Conservation (phyloP, 805 yeast species). For the Kazachstania psychrophila region DNA sequence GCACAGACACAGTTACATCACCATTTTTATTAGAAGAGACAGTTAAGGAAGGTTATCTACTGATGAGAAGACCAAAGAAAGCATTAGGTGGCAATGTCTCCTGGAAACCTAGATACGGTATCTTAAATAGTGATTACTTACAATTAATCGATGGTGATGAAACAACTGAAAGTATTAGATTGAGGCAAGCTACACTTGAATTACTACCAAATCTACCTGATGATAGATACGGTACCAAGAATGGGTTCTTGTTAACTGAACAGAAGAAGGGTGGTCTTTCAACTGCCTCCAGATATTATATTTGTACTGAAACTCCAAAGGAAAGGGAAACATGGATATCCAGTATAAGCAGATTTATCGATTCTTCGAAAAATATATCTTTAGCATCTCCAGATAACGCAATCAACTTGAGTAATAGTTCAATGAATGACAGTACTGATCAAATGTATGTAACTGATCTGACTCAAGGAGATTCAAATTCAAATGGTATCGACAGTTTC, state of each 20-base stretch:
- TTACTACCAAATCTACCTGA: conserved; percentile 31
- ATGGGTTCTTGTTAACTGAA: conserved; percentile 33
- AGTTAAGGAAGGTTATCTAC: conserved; percentile 53
- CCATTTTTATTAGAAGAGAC: conserved; percentile 45
- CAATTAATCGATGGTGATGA: conserved; percentile 50
- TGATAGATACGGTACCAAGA: conserved; percentile 30
- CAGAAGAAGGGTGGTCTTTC: conserved; percentile 33
- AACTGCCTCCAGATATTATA: conserved; percentile 42
- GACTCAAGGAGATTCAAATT: conserved; percentile 3
- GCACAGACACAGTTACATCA: conserved; percentile 57
- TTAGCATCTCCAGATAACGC: conserved; percentile 3
- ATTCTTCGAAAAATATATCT: conserved; percentile 8
- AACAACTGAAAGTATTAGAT: conserved; percentile 37
- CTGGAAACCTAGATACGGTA: conserved; percentile 68
- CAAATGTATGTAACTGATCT: conserved; percentile 17
- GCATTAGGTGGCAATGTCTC: conserved; percentile 43
- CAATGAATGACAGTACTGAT: conserved; percentile 7
- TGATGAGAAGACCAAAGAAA: conserved; percentile 47
- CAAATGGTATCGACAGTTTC: conserved; percentile 2
- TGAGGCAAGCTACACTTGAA: conserved; percentile 32
- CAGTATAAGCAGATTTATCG: conserved; percentile 31
- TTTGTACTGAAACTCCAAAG: conserved; percentile 70
- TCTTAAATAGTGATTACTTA: conserved; percentile 49
- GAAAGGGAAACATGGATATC: conserved; percentile 72
- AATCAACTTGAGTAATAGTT: conserved; percentile 3